A percentile compares a stretch with the other conserved stretches of the same genome.
Conservation (phyloP, 257 asterid species). For the Fraxinus excelsior region DNA sequence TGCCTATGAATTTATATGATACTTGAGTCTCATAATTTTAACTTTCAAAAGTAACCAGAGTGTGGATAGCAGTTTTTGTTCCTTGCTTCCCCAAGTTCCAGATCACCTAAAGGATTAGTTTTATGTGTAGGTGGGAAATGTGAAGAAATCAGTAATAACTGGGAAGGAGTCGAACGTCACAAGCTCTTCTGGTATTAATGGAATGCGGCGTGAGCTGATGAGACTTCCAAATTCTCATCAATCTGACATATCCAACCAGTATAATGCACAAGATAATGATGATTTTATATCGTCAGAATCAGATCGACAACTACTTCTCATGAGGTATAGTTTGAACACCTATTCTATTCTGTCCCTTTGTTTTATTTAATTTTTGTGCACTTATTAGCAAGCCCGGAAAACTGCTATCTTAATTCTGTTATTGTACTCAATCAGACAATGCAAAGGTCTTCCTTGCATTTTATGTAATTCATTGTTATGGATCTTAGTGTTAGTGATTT, state of each 20-base stretch:
- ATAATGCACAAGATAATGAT: slow-evolving; percentile 57
- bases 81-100: slow-evolving; percentile 16
- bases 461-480: background rate
- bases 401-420: slow-evolving; percentile 2
- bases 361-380: slow-evolving; percentile 5
- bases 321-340: slow-evolving; percentile 49
- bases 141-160: slow-evolving; percentile 63
- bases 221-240: slow-evolving; percentile 71
- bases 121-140: slow-evolving; percentile 65
- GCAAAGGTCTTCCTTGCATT: background rate
- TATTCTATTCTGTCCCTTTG: slow-evolving; percentile 6
- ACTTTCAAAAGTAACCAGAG: slow-evolving; percentile 7
- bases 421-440: background rate
- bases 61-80: slow-evolving; percentile 11
- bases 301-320: slow-evolving; percentile 85
- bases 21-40: slow-evolving; percentile 9
- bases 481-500: background rate
- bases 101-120: slow-evolving; percentile 7
- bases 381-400: slow-evolving; percentile 11
- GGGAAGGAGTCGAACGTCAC: slow-evolving; percentile 64
- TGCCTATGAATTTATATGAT: background rate
- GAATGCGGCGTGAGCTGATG: slow-evolving; percentile 89
- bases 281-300: slow-evolving; percentile 90
- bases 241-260: slow-evolving; percentile 52
- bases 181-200: slow-evolving; percentile 68